These are phyloP conservation scores for Stygiomarasmius scandens DNA, from an alignment of 1,284 basidiomycete genomes.

Conservation along the genomic window DNA sequence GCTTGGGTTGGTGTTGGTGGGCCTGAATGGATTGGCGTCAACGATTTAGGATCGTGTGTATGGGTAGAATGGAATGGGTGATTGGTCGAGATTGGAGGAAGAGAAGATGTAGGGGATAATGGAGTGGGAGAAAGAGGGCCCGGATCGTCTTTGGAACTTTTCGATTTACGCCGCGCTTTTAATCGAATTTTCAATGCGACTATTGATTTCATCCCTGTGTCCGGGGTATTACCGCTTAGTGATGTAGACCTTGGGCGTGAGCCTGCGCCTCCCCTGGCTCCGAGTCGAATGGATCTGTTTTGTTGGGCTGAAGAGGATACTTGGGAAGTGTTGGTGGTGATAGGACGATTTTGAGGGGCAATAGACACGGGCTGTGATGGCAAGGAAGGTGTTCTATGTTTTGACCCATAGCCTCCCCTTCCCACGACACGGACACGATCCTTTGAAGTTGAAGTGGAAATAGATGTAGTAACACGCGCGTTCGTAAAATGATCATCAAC, in stretches of 20 bases:
- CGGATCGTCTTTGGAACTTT: background rate
- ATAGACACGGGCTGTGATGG: background rate
- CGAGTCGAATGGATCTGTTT: background rate
- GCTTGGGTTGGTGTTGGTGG: background rate
- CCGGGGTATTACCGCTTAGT: constrained; percentile 1
- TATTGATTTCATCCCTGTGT: constrained; percentile 1
- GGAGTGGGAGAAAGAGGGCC: background rate
- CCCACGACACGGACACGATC: constrained; percentile 10
- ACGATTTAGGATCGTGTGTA: too few relatives aligned
- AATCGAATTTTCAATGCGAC: constrained; percentile 18
- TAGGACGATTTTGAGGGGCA: background rate
- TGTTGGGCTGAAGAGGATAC: background rate
- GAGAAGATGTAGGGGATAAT: background rate
- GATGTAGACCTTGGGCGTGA: constrained; percentile 12
- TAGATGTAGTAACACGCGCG: background rate
- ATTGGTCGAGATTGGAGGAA: background rate
- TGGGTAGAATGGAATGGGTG: background rate
- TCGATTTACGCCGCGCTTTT: constrained; percentile 9
- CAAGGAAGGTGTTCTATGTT: constrained; percentile 3
- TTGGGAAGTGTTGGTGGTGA: background rate
- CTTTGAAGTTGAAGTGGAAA: constrained; percentile 2
- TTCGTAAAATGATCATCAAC: background rate
- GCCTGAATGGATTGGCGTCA: background rate
- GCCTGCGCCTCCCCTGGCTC: constrained; percentile 12
- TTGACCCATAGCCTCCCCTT: constrained; percentile 12